These are phyloP conservation scores for Pestalotiopsis fici DNA, from an alignment of 2,329 filamentous ascomycete species.

Conservation along the genomic window DNA sequence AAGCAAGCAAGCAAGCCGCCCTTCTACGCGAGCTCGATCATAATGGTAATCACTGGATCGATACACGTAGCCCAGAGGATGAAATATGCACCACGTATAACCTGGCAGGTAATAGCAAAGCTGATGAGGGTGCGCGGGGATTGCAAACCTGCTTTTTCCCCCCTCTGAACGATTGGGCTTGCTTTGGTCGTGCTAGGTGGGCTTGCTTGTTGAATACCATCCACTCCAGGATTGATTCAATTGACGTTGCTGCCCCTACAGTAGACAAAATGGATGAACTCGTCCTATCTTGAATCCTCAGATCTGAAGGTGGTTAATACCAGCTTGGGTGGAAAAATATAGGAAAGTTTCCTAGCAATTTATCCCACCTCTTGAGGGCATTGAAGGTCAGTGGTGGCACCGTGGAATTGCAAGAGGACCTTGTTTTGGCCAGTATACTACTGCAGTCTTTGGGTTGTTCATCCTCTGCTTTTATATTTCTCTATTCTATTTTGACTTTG, in stretches of 20 bases:
- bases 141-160: constrained; percentile 2
- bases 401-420: not conserved
- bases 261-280: not conserved
- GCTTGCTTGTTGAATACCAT: not conserved
- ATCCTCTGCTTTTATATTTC: not conserved
- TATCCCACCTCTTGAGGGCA: too few relatives aligned
- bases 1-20: not conserved
- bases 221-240: not conserved
- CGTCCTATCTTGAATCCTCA: not conserved
- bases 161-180: not conserved
- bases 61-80: not conserved
- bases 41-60: not conserved
- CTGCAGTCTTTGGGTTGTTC: not conserved
- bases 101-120: not conserved
- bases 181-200: not conserved
- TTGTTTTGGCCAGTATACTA: not conserved
- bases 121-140: not conserved
- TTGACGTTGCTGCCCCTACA: not conserved
- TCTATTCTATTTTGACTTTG: not conserved
- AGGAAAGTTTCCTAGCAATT: too few relatives aligned
- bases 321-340: too few relatives aligned
- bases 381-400: not conserved
- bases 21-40: not conserved
- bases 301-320: too few relatives aligned
- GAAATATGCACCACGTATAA: not conserved